Evolutionary conservation across 2,329 filamentous ascomycete genomes (phyloP).

Genomic region (Paraphaeosphaeria minitans): DNA sequence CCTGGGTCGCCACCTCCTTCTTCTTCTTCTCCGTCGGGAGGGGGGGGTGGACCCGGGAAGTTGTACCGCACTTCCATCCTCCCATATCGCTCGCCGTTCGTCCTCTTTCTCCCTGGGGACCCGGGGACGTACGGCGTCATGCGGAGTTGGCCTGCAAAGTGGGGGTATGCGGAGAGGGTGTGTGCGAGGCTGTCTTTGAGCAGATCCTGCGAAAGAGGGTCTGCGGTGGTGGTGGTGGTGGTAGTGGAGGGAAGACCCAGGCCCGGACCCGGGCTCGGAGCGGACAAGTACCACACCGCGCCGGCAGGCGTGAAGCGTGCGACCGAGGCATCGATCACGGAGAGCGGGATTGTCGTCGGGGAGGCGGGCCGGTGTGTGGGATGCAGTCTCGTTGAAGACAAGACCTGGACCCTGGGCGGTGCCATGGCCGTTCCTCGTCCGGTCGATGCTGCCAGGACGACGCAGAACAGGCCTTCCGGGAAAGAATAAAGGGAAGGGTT

Average conservation of each 20-base stretch:
- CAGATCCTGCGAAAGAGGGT: background rate
- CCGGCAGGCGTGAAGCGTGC: conserved; percentile 1
- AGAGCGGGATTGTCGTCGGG: background rate
- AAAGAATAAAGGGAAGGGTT: too few relatives aligned
- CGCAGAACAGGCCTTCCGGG: too few relatives aligned
- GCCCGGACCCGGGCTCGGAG: background rate
- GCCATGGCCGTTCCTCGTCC: background rate
- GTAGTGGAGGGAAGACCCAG: too few relatives aligned
- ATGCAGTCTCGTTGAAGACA: background rate
- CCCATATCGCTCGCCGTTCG: background rate
- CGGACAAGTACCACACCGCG: background rate
- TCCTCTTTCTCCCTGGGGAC: background rate
- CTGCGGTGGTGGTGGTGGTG: too few relatives aligned
- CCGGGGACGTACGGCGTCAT: background rate
- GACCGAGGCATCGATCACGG: conserved; percentile 1
- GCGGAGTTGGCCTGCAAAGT: conserved; percentile 1
- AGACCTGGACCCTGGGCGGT: background rate
- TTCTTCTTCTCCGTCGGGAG: too few relatives aligned
- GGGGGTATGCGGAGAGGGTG: background rate
- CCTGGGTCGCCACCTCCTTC: background rate
- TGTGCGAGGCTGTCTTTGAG: background rate
- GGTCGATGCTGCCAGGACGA: too few relatives aligned
- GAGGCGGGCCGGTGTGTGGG: background rate
- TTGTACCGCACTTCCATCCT: background rate
- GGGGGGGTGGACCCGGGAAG: too few relatives aligned